Percentiles rank a stretch among this genome's conserved stretches.
Conservation (phyloP, 1,284 basidiomycete species). For the Polyporus tsugae region DNA sequence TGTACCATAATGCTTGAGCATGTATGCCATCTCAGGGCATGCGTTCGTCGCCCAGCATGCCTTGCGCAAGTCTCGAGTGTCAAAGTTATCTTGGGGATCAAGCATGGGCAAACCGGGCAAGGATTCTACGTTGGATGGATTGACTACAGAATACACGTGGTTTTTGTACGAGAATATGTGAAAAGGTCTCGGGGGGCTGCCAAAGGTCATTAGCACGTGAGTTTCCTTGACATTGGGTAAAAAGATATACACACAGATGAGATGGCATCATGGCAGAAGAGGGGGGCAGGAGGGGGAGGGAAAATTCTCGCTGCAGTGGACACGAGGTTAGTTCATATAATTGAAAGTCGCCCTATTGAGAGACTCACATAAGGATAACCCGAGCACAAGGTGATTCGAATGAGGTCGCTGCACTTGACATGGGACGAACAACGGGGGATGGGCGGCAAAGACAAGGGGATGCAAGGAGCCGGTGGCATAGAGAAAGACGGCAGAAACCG, state of each 20-base stretch:
- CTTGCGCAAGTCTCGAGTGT: constrained; percentile 14
- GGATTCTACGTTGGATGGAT: not conserved
- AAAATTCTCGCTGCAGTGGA: too few relatives aligned
- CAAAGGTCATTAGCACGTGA: not conserved
- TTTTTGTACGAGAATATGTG: not conserved
- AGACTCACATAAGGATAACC: too few relatives aligned
- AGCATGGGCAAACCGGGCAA: not conserved
- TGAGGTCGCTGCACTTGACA: too few relatives aligned
- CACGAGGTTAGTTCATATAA: too few relatives aligned
- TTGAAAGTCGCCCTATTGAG: too few relatives aligned
- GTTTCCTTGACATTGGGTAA: not conserved
- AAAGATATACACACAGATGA: not conserved
- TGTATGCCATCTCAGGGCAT: constrained; percentile 20
- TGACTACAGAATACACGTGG: not conserved
- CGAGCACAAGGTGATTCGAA: too few relatives aligned
- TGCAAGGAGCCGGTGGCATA: too few relatives aligned
- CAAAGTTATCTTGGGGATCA: not conserved
- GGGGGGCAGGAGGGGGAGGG: too few relatives aligned
- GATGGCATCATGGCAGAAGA: too few relatives aligned
- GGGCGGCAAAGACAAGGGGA: too few relatives aligned
- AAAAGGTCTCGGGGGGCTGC: not conserved
- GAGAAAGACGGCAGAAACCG: too few relatives aligned
- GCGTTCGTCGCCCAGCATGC: constrained; percentile 2
- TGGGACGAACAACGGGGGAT: too few relatives aligned
- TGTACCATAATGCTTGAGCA: constrained; percentile 5